Base-by-base conservation (phyloP, 495 filamentous ascomycete species). In the Aspergillus saccharolyticus region DNA sequence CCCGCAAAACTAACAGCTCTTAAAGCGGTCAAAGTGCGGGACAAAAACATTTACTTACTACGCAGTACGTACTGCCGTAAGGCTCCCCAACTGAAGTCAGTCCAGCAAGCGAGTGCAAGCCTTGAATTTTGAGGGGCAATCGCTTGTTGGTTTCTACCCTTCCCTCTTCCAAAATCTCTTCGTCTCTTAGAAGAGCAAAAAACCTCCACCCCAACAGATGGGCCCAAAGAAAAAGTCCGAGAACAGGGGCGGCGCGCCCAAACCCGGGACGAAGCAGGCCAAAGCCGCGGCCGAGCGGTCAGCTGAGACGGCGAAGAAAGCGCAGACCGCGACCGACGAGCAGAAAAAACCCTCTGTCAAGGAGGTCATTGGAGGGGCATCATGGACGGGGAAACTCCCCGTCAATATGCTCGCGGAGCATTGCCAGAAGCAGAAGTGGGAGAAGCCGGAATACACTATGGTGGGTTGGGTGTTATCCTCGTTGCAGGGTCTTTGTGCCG, bases 361-460 rank as follows among this genome's bases (percentile, higher is more conserved):
- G 72, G 85, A 89, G 61, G 74, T 98, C 55, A 96, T 98, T 70
- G 95, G 90, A 50, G 94, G 94, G 50, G 83, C 89, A 62, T 96
- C 91, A 67, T 98, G 95, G 95, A 98, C 94, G 0, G 94, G 94
- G 39, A 98, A 98, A 69, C 74, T 98, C 42, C 94, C 94, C 3
- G 88, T 96, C 52, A 94, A 92, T 66, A 78, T 98, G 67, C 84
- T 98, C 54, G 86, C 88, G 17, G 94, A 98, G 79, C 90, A 96
- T 75, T 95, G 89, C 65, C 90, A 96, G 70, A 92, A 91, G 74
- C 88, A 93, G 72, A 90, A 89, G 66, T 98, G 94, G 94, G 87
- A 89, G 60, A 94, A 86, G 65, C 94, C 93, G 1, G 92, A 96
- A 65, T 98, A 95, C 71, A 83, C 83, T 62, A 91, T 88, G 85